Conservation (phyloP, 164 flowering plant species). For the Aristolochia californica region DNA sequence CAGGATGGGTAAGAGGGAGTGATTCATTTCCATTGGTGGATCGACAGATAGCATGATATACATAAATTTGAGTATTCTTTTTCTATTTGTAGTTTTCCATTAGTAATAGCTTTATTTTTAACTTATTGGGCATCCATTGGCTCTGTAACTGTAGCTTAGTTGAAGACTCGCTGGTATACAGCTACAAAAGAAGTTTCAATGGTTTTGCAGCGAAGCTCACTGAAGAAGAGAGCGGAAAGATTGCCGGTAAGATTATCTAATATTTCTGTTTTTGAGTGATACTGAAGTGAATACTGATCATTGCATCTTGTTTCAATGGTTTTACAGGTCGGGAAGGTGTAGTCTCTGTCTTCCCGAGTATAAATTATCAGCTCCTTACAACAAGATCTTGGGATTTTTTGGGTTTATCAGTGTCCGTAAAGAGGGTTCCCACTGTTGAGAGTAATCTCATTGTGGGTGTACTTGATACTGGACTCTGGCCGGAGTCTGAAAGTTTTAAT, state of each 20-base stretch:
- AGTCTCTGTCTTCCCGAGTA: constrained; percentile 32
- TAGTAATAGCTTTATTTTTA: neutral
- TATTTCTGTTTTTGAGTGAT: neutral
- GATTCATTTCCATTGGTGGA: neutral
- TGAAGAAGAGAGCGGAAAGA: constrained; percentile 14
- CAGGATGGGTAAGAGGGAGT: constrained; percentile 2
- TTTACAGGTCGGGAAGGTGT: constrained; percentile 33
- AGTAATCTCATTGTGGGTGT: constrained; percentile 39
- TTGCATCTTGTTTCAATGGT: neutral
- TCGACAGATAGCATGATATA: neutral
- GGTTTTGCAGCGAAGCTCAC: constrained; percentile 39
- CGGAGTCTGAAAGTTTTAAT: constrained; percentile 42
- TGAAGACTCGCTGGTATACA: constrained; percentile 19
- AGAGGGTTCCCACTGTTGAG: constrained; percentile 18
- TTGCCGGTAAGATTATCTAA: neutral
- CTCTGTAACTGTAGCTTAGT: constrained; percentile 7
- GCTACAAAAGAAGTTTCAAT: constrained; percentile 45
- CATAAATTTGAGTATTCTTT: neutral
- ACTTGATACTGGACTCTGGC: constrained; percentile 50
- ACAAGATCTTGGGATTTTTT: constrained; percentile 56
- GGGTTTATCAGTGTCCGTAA: constrained; percentile 24
- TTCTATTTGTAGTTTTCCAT: neutral
- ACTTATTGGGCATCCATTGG: neutral
- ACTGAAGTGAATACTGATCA: neutral
- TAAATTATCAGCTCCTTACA: constrained; percentile 28